Evolutionary conservation across 2,329 filamentous ascomycete species (phyloP), one percentile per base, ranked within the genome.

Genomic region (Lizonia empirigonia): DNA sequence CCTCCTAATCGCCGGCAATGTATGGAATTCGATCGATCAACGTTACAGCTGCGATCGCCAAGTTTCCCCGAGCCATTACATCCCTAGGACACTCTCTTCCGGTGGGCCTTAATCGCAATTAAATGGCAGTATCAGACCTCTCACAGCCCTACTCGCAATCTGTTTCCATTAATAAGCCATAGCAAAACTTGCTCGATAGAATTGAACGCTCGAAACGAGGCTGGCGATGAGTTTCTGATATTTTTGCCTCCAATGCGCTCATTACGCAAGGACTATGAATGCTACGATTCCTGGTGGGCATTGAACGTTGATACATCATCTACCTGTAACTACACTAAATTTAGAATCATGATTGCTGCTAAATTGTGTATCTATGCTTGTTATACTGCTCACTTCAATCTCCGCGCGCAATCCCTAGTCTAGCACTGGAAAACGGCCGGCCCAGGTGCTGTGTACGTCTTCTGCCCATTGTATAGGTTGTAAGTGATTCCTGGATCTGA

Each of bases 211-310:
- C 80, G 88, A 18, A 78, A 82, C 52, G 89, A 89, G 74, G 87
- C 86, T 90, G 2, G 85, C 84, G 0, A 84, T 90, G 57, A 85
- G 85, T 0, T 87, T 85, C 12, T 89, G 86, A 79, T 76, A 1
- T 83, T 13, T 90, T 87, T 69, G 87, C 87, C 4, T 90, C 88
- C 75, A 89, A 88, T 74, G 88, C 86, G 15, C 82, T 89, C 80
- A 88, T 89, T 45, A 85, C 85, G 1, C 83, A 86, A 82, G 84
- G 38, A 82, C 82, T 2, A 79, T 86, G 67, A 68, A 71, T n/a
- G n/a, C n/a, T n/a, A n/a, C n/a, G 1, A 69, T 68, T 18, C 75
- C 84, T 16, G 75, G 78, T 2, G 85, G 79, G 65, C 69, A 68
- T 33, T 85, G 73, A 64, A 85, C 85, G 63, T 74, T 81, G 48